Base-by-base conservation (phyloP, 345 rosid species). In the Brassica carinata region DNA sequence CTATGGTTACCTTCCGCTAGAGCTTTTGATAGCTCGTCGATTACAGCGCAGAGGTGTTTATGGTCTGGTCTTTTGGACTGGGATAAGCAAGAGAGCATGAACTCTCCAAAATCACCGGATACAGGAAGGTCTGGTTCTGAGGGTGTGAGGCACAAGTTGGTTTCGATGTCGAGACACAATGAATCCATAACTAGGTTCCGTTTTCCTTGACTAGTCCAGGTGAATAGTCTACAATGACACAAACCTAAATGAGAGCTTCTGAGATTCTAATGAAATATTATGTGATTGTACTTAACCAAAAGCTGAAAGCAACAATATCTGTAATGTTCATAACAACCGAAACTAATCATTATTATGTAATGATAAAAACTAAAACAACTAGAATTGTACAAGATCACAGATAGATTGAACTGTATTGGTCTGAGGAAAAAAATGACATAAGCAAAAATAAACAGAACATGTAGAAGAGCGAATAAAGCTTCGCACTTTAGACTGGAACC, bases 11-110 rank as follows among this genome's bases (percentile, higher is more conserved):
- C 89, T 66, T 92, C 98, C 62, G 85, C 89, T 55, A 93, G 90
- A 72, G 86, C 90, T 79, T 90, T 96, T 18, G 95, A 80, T 82
- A 96, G 87, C 76, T 89, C 85, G 82, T 91, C 92, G 4, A 96
- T 71, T 36, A 88, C 85, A 26, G 89, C 83, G 72, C 99, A 93
- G 69, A 93, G 77, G 80, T 85, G 88, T 67, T 85, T 89, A 82
- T 86, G 88, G 67, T 89, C 89, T 13, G 90, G 91, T 51, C 88
- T 84, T 8, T 76, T 64, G 4, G 97, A 90, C 43, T 78, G 71
- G 4, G 82, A 81, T 75, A 87, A 86, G 45, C 88, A 91, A 61
- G 88, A 79, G 63, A 89, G 85, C 73, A 96, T 57, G 0, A 79
- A 86, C n/a, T 83, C 84, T 69, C 96, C 88, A 75, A 90, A 86